phyloP scores from a whole-genome alignment of 2,329 filamentous ascomycete genomes.

The Beauveria bassiana region DNA sequence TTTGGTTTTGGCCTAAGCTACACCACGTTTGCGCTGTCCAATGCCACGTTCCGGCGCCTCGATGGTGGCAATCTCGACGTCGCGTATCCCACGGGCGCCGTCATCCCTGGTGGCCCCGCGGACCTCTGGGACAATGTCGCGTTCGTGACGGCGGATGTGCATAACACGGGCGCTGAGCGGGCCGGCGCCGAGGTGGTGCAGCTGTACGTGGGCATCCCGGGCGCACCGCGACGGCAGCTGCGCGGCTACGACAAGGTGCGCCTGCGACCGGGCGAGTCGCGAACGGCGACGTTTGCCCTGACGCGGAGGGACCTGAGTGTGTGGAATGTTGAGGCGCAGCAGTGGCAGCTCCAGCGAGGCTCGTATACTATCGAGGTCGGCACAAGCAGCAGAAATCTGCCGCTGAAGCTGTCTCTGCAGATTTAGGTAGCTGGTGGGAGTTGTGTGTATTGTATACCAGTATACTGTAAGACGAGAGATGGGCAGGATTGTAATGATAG shows the following conservation, averaged over 20 bases:
- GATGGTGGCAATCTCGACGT: neutral
- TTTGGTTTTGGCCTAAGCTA: too few relatives aligned
- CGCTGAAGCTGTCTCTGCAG: constrained; percentile 30
- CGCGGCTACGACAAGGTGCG: constrained; percentile 57
- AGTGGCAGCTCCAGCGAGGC: constrained; percentile 47
- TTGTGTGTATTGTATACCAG: too few relatives aligned
- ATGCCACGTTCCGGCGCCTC: too few relatives aligned
- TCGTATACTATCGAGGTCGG: constrained; percentile 39
- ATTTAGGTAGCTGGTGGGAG: constrained; percentile 19
- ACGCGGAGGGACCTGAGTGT: constrained; percentile 58
- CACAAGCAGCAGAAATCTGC: constrained; percentile 37
- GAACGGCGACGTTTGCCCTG: constrained; percentile 42
- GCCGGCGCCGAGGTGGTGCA: constrained; percentile 40
- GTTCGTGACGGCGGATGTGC: constrained; percentile 29
- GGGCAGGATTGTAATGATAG: too few relatives aligned
- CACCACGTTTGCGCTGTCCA: too few relatives aligned
- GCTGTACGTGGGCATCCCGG: constrained; percentile 40
- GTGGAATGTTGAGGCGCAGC: constrained; percentile 55
- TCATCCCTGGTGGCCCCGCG: constrained; percentile 35
- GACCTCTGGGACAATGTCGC: constrained; percentile 43
- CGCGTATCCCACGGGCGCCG: constrained; percentile 30
- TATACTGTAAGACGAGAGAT: too few relatives aligned
- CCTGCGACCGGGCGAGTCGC: constrained; percentile 36
- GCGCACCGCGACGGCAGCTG: constrained; percentile 53
- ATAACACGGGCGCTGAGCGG: constrained; percentile 32